Base-by-base conservation (phyloP, 192 early-diverging fungal species). In the Entomortierella chlamydospora region DNA sequence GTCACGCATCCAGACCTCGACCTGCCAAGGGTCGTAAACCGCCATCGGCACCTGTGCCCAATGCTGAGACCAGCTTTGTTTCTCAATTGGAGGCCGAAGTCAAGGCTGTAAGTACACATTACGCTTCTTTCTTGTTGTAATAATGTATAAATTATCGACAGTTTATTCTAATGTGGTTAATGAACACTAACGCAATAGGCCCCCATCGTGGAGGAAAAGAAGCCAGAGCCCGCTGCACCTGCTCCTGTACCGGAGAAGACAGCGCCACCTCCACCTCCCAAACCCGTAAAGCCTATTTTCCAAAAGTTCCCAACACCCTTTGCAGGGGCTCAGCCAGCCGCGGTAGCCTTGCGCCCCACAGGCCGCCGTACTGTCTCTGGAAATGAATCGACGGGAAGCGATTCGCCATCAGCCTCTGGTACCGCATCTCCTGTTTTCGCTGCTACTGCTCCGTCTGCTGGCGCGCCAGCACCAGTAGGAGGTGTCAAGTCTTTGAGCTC, bases 221-320 rank as follows among this genome's bases (percentile, higher is more conserved):
- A 79, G 43, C 68, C 76, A 30, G 71, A 68, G 26, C 52, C 70
- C 5, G 59, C 28, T 15, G 56, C 55, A 45, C 54, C 76, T 17
- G 67, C 54, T 49, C 54, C 76, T 10, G 62, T 54, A 22, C 51
- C 39, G 1, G 79, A 72, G 31, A 72, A 28, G 60, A 65, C n/a
- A n/a, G n/a, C n/a, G n/a, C n/a, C n/a, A n/a, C n/a, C 61, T 41
- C 55, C 64, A n/a, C 67, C 72, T 8, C 67, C 69, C 39, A 83
- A 83, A 72, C 82, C 82, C 17, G 49, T 74, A 50, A 83, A 81
- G 57, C 82, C 82, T 17, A 57, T 76, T 15, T 81, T 81, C 50
- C 77, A 72, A 55, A 83, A 68, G 28, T 73, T 76, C 61, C 72
- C 78, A 26, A 83, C 78, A 4, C 82, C 82, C 10, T 73, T 71